Evolutionary conservation across 2,329 filamentous ascomycete species (phyloP).

Genomic region (Cyphellophora attinorum): DNA sequence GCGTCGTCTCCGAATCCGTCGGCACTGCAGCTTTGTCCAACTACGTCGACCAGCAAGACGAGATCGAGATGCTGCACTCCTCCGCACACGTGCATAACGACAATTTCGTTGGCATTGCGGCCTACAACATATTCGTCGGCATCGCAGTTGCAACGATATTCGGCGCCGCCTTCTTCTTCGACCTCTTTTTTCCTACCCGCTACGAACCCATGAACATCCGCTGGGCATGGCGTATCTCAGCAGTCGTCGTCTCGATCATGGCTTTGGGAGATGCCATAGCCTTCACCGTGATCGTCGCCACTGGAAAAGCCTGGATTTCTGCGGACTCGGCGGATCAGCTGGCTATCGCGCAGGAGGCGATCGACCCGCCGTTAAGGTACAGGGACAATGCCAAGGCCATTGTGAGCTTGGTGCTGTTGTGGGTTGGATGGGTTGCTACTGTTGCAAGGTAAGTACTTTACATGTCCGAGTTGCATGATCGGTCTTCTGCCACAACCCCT

Average conservation of each 20-base stretch:
- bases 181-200: constrained; percentile 51
- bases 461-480: too few relatives aligned
- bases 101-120: constrained; percentile 45
- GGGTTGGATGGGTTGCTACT: constrained; percentile 42
- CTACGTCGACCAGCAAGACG: constrained; percentile 45
- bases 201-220: constrained; percentile 39
- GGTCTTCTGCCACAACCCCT: too few relatives aligned
- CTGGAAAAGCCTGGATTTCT: constrained; percentile 34
- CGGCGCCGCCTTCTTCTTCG: constrained; percentile 52
- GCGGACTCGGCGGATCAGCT: constrained; percentile 22
- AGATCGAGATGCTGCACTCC: constrained; percentile 30
- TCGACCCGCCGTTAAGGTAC: constrained; percentile 30
- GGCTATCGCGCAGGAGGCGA: constrained; percentile 22
- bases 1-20: constrained; percentile 47
- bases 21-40: constrained; percentile 47
- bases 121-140: constrained; percentile 51
- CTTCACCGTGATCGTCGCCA: constrained; percentile 42
- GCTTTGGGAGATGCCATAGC: constrained; percentile 39
- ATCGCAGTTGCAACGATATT: constrained; percentile 50
- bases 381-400: constrained; percentile 40
- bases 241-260: constrained; percentile 38
- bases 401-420: constrained; percentile 43
- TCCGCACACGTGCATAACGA: constrained; percentile 42
- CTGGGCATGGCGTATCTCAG: constrained; percentile 45
- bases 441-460: constrained; percentile 23